A percentile compares a stretch with the other conserved stretches of the same genome.
These are phyloP conservation scores for Pelagophyceae sp. DNA, from an alignment of 352 stramenopile species.

Conservation along the genomic window DNA sequence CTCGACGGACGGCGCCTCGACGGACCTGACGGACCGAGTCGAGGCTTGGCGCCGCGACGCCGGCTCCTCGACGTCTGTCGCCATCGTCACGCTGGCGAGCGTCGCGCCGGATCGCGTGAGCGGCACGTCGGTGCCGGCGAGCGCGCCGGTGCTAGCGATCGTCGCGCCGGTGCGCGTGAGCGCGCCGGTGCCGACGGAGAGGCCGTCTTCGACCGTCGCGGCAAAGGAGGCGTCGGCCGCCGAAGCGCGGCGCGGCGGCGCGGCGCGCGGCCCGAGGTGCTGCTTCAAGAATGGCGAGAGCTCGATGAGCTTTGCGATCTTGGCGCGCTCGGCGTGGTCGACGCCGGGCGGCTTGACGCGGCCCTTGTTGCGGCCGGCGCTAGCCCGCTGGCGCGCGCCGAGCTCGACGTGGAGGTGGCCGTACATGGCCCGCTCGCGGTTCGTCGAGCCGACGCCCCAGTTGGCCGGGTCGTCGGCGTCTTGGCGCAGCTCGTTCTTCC, in stretches of 20 bases:
- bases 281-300: not conserved
- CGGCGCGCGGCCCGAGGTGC: not conserved
- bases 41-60: too few species aligned
- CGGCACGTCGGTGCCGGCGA: too few species aligned
- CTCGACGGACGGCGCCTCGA: too few species aligned
- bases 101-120: too few species aligned
- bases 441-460: conserved; percentile 19
- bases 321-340: not conserved
- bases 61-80: too few species aligned
- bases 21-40: too few species aligned
- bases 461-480: conserved; percentile 22
- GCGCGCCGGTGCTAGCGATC: too few species aligned
- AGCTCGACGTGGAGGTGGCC: conserved; percentile 9
- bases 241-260: not conserved
- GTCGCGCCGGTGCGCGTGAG: too few species aligned
- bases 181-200: not conserved
- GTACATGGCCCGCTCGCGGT: conserved; percentile 26
- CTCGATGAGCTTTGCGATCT: not conserved
- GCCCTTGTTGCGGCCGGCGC: too few species aligned
- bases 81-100: too few species aligned
- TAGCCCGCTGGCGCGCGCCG: not conserved
- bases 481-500: conserved; percentile 18
- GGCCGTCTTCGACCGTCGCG: too few species aligned
- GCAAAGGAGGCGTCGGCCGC: not conserved
- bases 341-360: not conserved